Conservation (phyloP, 345 rosid species). For the Aquilaria yunnanensis region DNA sequence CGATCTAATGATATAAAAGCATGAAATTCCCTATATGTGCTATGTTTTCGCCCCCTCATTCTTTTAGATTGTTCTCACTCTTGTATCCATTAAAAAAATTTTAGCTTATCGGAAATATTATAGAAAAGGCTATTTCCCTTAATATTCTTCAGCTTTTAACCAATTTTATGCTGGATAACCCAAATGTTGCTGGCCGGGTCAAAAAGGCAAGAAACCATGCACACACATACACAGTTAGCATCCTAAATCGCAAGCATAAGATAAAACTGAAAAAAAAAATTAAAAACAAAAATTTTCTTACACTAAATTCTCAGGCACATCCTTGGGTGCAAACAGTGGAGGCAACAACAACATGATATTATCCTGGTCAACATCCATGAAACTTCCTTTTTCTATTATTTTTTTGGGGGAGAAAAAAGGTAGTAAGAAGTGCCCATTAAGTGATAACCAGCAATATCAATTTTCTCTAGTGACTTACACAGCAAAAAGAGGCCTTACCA, state of each 20-base stretch:
- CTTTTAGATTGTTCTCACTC: no score
- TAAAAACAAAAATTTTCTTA: constrained; percentile 26
- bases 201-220: no score
- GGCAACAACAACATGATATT: constrained; percentile 83
- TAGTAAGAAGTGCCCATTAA: background rate
- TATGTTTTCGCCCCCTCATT: no score
- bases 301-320: constrained; percentile 71
- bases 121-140: no score
- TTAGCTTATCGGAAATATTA: no score
- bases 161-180: no score
- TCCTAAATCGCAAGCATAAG: background rate
- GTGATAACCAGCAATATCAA: background rate
- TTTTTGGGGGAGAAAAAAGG: background rate
- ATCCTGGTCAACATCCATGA: constrained; percentile 67
- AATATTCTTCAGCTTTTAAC: no score
- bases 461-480: background rate
- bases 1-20: no score
- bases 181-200: no score
- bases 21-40: no score
- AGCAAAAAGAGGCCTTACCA: constrained; percentile 31
- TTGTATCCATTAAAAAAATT: no score
- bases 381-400: constrained; percentile 43
- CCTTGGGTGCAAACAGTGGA: constrained; percentile 75
- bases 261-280: background rate
- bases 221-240: no score